phyloP scores from a whole-genome alignment of 768 basidiomycete genomes.

The Collybia sordida region DNA sequence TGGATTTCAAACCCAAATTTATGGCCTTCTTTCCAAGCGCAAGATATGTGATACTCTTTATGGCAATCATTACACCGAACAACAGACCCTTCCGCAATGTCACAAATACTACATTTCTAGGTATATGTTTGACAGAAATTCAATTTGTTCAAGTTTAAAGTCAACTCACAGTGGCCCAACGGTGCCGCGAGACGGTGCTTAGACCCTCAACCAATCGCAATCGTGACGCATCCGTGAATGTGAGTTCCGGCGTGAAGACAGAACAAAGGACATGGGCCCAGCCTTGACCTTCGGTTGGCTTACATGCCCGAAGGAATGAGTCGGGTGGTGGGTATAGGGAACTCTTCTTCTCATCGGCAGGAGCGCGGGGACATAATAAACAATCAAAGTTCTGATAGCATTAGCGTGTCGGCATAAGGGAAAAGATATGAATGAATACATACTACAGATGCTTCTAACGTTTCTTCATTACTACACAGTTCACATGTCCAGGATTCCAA shows the following conservation, averaged over 20 bases:
- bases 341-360: slow-evolving; percentile 49
- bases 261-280: slow-evolving; percentile 94
- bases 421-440: slow-evolving; percentile 20
- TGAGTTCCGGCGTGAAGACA: slow-evolving; percentile 83
- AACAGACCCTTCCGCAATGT: slow-evolving; percentile 71
- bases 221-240: slow-evolving; percentile 70
- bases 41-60: slow-evolving; percentile 82
- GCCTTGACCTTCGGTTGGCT: slow-evolving; percentile 90
- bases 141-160: background rate
- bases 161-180: slow-evolving; percentile 70
- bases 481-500: slow-evolving; percentile 85
- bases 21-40: slow-evolving; percentile 84
- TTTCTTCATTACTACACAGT: slow-evolving; percentile 81
- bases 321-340: slow-evolving; percentile 49
- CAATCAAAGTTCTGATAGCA: slow-evolving; percentile 71
- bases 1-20: slow-evolving; percentile 93
- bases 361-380: slow-evolving; percentile 73
- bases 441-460: slow-evolving; percentile 80
- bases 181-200: slow-evolving; percentile 64
- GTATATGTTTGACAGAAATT: slow-evolving; percentile 3
- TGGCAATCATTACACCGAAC: slow-evolving; percentile 83
- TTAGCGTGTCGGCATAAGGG: slow-evolving; percentile 6
- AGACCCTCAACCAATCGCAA: slow-evolving; percentile 87
- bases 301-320: slow-evolving; percentile 72
- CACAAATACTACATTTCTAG: slow-evolving; percentile 78